Base-by-base conservation (phyloP, 352 stramenopile genomes). In the Paralagenidium karlingii region DNA sequence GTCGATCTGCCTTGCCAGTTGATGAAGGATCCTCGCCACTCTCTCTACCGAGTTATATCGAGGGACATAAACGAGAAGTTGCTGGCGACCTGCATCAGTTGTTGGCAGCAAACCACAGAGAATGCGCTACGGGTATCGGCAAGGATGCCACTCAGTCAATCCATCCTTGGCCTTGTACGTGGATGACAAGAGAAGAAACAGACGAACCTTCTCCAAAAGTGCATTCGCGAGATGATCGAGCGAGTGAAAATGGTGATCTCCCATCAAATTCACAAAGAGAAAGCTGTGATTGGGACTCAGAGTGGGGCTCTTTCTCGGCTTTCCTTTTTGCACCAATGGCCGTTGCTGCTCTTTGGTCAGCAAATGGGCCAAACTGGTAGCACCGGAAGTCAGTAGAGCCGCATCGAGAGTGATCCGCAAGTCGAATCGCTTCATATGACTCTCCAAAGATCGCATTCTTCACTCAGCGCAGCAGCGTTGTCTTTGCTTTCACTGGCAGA, bases 271-370 rank as follows among this genome's bases (percentile, higher is more conserved):
- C 11, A 54, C 50, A 28, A 53, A 39, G 13, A 58, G 10, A 30
- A 58, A 28, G 36, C 37, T 42, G 12, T 38, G 37, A 34, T 8
- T 41, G 8, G 24, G 34, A 9, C 34, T 8, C 13, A 24, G 3
- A 24, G 18, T 56, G 25, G 33, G 60, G 43, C 49, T 63, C 54
- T n/a, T n/a, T n/a, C n/a, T n/a, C n/a, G n/a, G n/a, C n/a, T n/a
- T n/a, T n/a, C n/a, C n/a, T n/a, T n/a, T n/a, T n/a, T n/a, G n/a
- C n/a, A n/a, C n/a, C n/a, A n/a, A n/a, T n/a, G n/a, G n/a, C n/a
- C n/a, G n/a, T n/a, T n/a, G n/a, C n/a, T n/a, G n/a, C n/a, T n/a
- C n/a, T n/a, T n/a, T n/a, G n/a, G n/a, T n/a, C 26, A 29, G 18
- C 16, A 65, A 34, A 36, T 46, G 47, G 37, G 45, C 36, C 16